phyloP scores from a whole-genome alignment of 176 grass and related monocot species.

The Bothriochloa decipiens region DNA sequence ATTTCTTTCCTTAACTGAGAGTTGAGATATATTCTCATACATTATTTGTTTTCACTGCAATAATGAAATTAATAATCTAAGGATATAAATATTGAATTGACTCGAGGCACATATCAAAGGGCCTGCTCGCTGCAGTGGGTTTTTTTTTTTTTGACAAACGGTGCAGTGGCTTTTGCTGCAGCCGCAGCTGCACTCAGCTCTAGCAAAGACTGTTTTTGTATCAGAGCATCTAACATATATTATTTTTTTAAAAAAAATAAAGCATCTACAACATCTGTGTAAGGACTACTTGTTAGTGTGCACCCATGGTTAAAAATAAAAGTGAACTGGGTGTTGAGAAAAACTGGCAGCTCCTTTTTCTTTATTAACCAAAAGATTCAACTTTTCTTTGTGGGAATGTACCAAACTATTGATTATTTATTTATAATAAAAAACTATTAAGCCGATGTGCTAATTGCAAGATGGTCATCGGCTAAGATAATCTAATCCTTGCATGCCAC shows the following conservation, averaged over 20 bases:
- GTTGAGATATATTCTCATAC: neutral
- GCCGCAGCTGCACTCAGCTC: too few relatives aligned
- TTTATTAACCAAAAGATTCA: conserved; percentile 7
- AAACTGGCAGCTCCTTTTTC: conserved; percentile 7
- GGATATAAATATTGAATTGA: neutral
- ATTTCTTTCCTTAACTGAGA: neutral
- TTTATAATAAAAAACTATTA: neutral
- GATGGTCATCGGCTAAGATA: conserved; percentile 34
- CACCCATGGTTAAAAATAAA: neutral
- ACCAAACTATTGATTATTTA: conserved; percentile 28
- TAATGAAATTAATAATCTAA: neutral
- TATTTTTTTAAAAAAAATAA: neutral
- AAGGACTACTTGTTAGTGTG: neutral
- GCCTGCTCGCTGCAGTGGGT: too few relatives aligned
- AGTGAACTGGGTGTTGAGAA: neutral
- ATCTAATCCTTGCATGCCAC: conserved; percentile 35
- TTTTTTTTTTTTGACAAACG: too few relatives aligned
- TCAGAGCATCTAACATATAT: neutral
- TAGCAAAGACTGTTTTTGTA: neutral
- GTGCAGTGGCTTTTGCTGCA: too few relatives aligned
- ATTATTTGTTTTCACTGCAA: neutral
- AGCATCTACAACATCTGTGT: neutral
- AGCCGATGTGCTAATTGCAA: neutral
- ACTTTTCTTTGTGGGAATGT: conserved; percentile 19
- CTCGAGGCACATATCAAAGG: neutral